Percentiles rank a stretch among this genome's conserved stretches.
Conservation (phyloP, 1,284 basidiomycete species). For the Pseudozyma sp. region DNA sequence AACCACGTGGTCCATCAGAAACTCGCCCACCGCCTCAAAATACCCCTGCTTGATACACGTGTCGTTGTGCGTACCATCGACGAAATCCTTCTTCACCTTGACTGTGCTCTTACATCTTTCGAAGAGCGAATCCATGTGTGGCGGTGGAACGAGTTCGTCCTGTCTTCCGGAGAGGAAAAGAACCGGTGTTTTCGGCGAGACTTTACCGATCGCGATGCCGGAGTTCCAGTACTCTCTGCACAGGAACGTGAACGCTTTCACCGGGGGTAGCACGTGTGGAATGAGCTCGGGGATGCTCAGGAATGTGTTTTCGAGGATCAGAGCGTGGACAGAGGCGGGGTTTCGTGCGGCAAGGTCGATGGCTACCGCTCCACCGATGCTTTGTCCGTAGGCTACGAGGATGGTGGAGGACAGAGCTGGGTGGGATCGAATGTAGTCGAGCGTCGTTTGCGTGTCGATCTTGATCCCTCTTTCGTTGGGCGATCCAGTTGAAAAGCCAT, state of each 20-base stretch:
- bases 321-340: conserved; percentile 76
- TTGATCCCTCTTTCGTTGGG: conserved; percentile 83
- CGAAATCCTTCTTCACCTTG: conserved; percentile 72
- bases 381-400: conserved; percentile 85
- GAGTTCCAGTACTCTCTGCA: conserved; percentile 92
- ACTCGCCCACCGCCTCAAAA: conserved; percentile 61
- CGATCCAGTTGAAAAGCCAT: conserved; percentile 82
- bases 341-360: conserved; percentile 87
- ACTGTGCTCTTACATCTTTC: conserved; percentile 72
- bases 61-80: conserved; percentile 76
- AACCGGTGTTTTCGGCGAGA: conserved; percentile 80
- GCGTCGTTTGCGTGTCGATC: conserved; percentile 78
- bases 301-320: conserved; percentile 85
- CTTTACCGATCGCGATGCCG: conserved; percentile 76
- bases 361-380: conserved; percentile 93
- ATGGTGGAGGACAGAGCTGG: conserved; percentile 73
- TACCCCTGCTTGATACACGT: conserved; percentile 64
- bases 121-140: conserved; percentile 85
- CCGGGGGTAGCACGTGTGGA: conserved; percentile 81
- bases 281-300: conserved; percentile 65
- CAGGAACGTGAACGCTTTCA: conserved; percentile 82
- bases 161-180: conserved; percentile 82
- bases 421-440: conserved; percentile 82
- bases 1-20: conserved; percentile 52
- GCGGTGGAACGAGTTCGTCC: conserved; percentile 86